phyloP scores from a whole-genome alignment of 768 basidiomycete species.

The Boletus bicolor region DNA sequence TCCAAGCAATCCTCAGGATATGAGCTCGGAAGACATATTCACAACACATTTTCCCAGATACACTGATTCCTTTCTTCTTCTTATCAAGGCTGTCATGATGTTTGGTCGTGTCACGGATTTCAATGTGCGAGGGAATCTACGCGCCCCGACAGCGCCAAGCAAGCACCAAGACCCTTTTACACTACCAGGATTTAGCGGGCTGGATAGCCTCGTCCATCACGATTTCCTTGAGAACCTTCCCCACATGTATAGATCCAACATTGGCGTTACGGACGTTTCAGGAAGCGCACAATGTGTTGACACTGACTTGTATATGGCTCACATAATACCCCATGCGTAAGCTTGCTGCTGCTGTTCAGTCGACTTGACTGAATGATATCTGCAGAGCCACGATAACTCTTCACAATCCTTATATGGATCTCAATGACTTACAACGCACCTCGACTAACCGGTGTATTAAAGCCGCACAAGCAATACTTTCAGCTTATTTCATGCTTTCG shows the following conservation, averaged over 20 bases:
- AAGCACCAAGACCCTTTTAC: slow-evolving; percentile 73
- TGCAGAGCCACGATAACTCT: slow-evolving; percentile 81
- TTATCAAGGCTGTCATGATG: slow-evolving; percentile 81
- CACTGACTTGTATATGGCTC: slow-evolving; percentile 85
- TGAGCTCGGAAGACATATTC: slow-evolving; percentile 62
- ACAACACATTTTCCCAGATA: slow-evolving; percentile 70
- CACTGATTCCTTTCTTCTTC: slow-evolving; percentile 77
- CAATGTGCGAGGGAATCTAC: slow-evolving; percentile 72
- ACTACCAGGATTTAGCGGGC: slow-evolving; percentile 60
- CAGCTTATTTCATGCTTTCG: slow-evolving; percentile 73
- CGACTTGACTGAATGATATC: slow-evolving; percentile 10
- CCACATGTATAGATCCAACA: slow-evolving; percentile 59
- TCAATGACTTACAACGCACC: slow-evolving; percentile 57
- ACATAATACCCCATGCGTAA: slow-evolving; percentile 83
- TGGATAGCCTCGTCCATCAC: slow-evolving; percentile 64
- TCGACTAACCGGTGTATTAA: slow-evolving; percentile 73
- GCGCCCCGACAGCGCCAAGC: slow-evolving; percentile 60
- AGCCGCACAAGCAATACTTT: slow-evolving; percentile 70
- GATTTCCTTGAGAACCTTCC: slow-evolving; percentile 74
- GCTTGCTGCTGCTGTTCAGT: slow-evolving; percentile 17
- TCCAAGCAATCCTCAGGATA: slow-evolving; percentile 73
- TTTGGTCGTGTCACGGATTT: slow-evolving; percentile 85
- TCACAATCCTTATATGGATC: slow-evolving; percentile 81
- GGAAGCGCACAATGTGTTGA: slow-evolving; percentile 59
- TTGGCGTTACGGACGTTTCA: slow-evolving; percentile 56